These are phyloP conservation scores for Didymella lethalis DNA, from an alignment of 2,329 filamentous ascomycete genomes.

Conservation along the genomic window DNA sequence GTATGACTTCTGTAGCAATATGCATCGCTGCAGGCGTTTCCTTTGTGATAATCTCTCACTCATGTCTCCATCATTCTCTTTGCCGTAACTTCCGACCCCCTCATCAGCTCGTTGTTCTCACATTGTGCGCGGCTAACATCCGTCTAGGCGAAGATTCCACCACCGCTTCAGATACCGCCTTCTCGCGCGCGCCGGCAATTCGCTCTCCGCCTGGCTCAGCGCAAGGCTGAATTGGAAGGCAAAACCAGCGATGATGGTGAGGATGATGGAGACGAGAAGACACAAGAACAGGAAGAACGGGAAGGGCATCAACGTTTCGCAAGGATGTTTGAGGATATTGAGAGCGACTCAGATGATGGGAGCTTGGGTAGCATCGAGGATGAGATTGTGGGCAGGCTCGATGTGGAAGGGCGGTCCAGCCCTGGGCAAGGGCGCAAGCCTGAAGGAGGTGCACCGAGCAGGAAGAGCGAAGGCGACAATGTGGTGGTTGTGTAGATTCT, in stretches of 20 bases:
- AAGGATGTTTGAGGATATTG: slow-evolving; percentile 47
- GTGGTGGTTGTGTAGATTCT: slow-evolving; percentile 13
- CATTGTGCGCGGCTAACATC: slow-evolving; percentile 56
- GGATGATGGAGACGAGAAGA: slow-evolving; percentile 23
- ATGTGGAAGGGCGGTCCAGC: slow-evolving; percentile 11
- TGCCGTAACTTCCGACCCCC: slow-evolving; percentile 10
- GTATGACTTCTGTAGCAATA: slow-evolving; percentile 46
- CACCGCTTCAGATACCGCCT: slow-evolving; percentile 80
- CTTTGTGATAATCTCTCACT: slow-evolving; percentile 14
- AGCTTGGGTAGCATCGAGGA: slow-evolving; percentile 19
- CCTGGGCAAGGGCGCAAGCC: slow-evolving; percentile 11
- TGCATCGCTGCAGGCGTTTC: slow-evolving; percentile 32
- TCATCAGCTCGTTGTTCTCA: slow-evolving; percentile 14
- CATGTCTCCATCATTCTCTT: slow-evolving; percentile 3
- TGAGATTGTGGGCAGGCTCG: slow-evolving; percentile 18
- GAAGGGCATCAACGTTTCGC: slow-evolving; percentile 46
- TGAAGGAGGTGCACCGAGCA: slow-evolving; percentile 1
- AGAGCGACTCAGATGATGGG: slow-evolving; percentile 42
- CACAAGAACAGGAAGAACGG: slow-evolving; percentile 40
- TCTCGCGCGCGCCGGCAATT: slow-evolving; percentile 87
- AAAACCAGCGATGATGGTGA: slow-evolving; percentile 29
- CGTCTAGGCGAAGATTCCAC: slow-evolving; percentile 39
- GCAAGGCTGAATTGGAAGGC: slow-evolving; percentile 46
- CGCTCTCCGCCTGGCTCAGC: slow-evolving; percentile 78
- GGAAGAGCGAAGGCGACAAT: slow-evolving; percentile 6